Conservation (phyloP, 352 stramenopile species). For the Elongisporangium anandrum region DNA sequence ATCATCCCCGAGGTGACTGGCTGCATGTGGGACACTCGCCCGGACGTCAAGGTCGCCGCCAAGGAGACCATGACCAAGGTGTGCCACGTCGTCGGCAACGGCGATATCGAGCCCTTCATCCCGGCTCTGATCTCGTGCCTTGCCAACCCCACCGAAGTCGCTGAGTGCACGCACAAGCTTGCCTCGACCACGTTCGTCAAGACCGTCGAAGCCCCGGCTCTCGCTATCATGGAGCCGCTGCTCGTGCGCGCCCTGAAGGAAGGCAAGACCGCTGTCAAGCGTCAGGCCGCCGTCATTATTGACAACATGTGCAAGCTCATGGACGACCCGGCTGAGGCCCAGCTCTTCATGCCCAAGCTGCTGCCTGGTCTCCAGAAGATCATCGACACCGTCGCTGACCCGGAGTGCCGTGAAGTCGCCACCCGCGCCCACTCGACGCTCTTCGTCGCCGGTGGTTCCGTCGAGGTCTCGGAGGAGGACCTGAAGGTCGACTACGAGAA, state of each 20-base stretch:
- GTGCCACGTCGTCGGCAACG: slow-evolving; percentile 97
- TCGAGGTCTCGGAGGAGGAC: slow-evolving; percentile 88
- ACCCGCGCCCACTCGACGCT: slow-evolving; percentile 92
- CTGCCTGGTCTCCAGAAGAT: slow-evolving; percentile 96
- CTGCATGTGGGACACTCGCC: slow-evolving; percentile 99
- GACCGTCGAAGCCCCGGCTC: slow-evolving; percentile 94
- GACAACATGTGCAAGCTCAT: slow-evolving; percentile 99
- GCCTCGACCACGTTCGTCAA: slow-evolving; percentile 99
- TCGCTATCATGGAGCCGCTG: slow-evolving; percentile 97
- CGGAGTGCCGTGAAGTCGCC: slow-evolving; percentile 95
- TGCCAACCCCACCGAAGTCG: slow-evolving; percentile 95
- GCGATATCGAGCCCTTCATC: slow-evolving; percentile 99
- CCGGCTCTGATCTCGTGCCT: slow-evolving; percentile 96
- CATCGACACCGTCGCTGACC: slow-evolving; percentile 94
- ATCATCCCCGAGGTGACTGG: slow-evolving; percentile 97
- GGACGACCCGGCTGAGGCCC: slow-evolving; percentile 95
- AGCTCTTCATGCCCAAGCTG: slow-evolving; percentile 97
- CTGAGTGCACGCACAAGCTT: slow-evolving; percentile 98
- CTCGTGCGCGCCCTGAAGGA: slow-evolving; percentile 95
- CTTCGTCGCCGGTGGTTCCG: slow-evolving; percentile 91
- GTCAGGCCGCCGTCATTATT: slow-evolving; percentile 98
- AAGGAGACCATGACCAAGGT: slow-evolving; percentile 94
- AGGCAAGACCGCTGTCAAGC: slow-evolving; percentile 95
- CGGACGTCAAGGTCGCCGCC: slow-evolving; percentile 95
- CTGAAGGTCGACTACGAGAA: slow-evolving; percentile 91